Evolutionary conservation across 106 monocot species (phyloP).

Genomic region (Agapanthus africanus): DNA sequence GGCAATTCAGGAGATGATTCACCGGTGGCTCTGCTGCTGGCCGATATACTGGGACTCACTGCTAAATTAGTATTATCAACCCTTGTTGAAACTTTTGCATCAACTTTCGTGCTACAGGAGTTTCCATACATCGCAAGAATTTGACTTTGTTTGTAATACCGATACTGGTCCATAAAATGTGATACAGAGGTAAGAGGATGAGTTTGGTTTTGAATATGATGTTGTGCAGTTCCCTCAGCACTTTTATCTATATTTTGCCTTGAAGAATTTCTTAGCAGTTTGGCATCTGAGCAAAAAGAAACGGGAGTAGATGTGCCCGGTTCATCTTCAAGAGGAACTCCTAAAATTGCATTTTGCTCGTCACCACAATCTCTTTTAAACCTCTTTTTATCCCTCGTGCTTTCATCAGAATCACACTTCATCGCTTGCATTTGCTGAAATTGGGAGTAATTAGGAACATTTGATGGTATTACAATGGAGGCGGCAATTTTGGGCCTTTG

Average conservation of each 20-base stretch:
- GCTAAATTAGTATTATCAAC: too few species aligned
- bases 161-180: neutral
- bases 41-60: too few species aligned
- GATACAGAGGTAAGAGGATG: neutral
- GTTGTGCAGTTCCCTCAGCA: conserved; percentile 1
- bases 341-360: neutral
- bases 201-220: neutral
- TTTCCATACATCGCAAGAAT: conserved; percentile 5
- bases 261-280: conserved; percentile 3
- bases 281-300: neutral
- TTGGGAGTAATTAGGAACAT: conserved; percentile 72
- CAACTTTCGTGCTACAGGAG: too few species aligned
- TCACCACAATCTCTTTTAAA: conserved; percentile 42
- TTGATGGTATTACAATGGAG: too few species aligned
- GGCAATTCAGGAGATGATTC: too few species aligned
- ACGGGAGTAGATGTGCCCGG: neutral
- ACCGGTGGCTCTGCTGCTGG: too few species aligned
- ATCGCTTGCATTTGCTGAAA: conserved; percentile 77
- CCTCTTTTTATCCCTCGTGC: too few species aligned
- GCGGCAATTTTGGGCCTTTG: too few species aligned
- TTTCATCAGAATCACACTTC: conserved; percentile 56
- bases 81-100: too few species aligned
- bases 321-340: conserved; percentile 7
- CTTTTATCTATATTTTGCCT: neutral
- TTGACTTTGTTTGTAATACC: conserved; percentile 3